Conservation (phyloP, 495 filamentous ascomycete genomes). For the Aspergillus indologenus region DNA sequence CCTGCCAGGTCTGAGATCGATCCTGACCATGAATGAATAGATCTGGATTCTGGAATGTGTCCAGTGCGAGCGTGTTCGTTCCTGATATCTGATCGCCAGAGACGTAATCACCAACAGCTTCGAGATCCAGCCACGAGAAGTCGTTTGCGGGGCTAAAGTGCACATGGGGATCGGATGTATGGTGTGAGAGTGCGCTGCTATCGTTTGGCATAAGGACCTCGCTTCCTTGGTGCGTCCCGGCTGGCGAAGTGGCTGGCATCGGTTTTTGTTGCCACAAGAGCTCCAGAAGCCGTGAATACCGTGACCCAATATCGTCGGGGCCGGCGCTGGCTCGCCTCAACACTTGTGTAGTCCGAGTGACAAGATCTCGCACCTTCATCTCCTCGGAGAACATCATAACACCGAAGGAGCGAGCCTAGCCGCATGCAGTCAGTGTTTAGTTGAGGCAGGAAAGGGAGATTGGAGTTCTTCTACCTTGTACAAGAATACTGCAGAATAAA, state of each 20-base stretch:
- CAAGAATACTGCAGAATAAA: conserved; percentile 56
- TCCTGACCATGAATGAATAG: conserved; percentile 32
- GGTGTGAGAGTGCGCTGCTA: conserved; percentile 23
- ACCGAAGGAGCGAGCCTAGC: conserved; percentile 51
- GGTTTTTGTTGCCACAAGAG: conserved; percentile 48
- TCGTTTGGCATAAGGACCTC: conserved; percentile 32
- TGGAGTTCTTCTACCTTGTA: conserved; percentile 41
- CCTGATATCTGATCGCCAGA: conserved; percentile 43
- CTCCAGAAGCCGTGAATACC: conserved; percentile 53
- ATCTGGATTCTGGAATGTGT: conserved; percentile 37
- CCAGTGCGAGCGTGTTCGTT: conserved; percentile 35
- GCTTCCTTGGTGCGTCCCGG: conserved; percentile 32
- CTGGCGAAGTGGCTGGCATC: conserved; percentile 21
- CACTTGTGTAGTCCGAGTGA: conserved; percentile 48
- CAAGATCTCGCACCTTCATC: conserved; percentile 49
- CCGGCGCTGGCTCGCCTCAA: conserved; percentile 52
- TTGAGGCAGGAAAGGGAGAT: not conserved
- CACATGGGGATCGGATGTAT: conserved; percentile 38
- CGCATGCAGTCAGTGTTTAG: too few species aligned
- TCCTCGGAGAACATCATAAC: conserved; percentile 52
- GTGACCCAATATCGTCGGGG: conserved; percentile 51
- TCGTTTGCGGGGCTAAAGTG: conserved; percentile 51
- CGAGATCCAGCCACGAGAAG: conserved; percentile 57
- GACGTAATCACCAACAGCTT: conserved; percentile 56
- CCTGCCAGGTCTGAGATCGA: conserved; percentile 41